Evolutionary conservation across 208 protist species (phyloP), one percentile per base, ranked within the genome.

Genomic region (Trypanosoma brucei): DNA sequence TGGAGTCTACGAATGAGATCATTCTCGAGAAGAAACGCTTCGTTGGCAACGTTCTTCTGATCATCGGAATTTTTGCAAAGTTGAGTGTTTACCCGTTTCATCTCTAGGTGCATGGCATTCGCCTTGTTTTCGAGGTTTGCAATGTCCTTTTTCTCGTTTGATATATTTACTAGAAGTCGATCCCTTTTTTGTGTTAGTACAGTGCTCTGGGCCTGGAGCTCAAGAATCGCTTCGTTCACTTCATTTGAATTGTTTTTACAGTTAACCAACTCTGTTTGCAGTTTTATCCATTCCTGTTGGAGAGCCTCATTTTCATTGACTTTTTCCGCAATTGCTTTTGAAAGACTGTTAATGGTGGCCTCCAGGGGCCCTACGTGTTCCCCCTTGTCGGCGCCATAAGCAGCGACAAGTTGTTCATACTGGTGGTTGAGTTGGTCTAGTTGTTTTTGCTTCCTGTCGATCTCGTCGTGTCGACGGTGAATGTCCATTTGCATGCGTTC

Each of bases 401-500:
- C 64, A 22, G 72, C 73, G 2, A 95, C 64, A 44, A 97, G 72
- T 51, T 89, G 74, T 59, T 97, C 95, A 62, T 96, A 97, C 59
- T 95, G 90, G 44, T 93, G 83, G 78, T 98, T 98, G 39, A 98
- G 88, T 65, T 94, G 78, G 67, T 98, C 96, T 31, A 98, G 79
- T 60, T 97, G 83, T 65, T 93, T 96, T 71, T 98, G 96, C 79
- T 98, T 98, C 52, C 91, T 81, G 67, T 98, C 95, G 57, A 98
- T 97, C 59, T 97, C 95, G 61, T 98, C 95, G 75, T 98, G 88
- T 30, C 90, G 80, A 53, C 92, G 86, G 37, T 95, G 83, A 51
- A 98, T 97, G 68, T 98, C 95, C n/a, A 84, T 54, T 73, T 98
- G 93, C 86, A 98, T 98, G 45, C 89, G 81, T 53, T 96, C 88